A percentile compares a stretch with the other conserved stretches of the same genome.
Evolutionary conservation across 495 filamentous ascomycete species (phyloP).

Genomic region (Chaetomidium leptoderma): DNA sequence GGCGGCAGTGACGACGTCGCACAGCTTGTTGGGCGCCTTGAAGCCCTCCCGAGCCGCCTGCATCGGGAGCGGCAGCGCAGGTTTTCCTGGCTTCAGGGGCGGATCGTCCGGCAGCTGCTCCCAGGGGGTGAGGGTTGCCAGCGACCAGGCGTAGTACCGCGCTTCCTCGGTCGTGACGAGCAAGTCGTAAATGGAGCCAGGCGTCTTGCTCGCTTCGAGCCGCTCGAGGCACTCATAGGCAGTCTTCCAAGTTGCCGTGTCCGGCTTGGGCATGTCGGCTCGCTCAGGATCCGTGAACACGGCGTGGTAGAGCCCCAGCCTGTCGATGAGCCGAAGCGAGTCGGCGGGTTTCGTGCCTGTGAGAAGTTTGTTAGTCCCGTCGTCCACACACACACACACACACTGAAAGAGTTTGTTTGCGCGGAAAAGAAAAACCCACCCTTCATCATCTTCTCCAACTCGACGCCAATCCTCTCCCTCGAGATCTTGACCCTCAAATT

Average conservation of each 20-base stretch:
- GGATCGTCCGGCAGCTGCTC: conserved; percentile 48
- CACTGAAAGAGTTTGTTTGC: neutral
- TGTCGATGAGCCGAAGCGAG: conserved; percentile 68
- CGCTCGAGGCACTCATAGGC: conserved; percentile 50
- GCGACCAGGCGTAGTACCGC: conserved; percentile 66
- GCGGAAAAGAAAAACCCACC: conserved; percentile 44
- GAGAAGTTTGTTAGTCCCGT: neutral
- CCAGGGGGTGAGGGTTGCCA: conserved; percentile 75
- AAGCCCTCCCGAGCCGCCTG: conserved; percentile 71
- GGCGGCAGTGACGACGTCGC: conserved; percentile 59
- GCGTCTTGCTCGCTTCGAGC: conserved; percentile 46
- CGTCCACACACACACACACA: neutral
- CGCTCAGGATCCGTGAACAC: conserved; percentile 69
- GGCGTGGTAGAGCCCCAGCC: conserved; percentile 68
- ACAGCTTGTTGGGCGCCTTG: conserved; percentile 68
- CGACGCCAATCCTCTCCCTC: conserved; percentile 76
- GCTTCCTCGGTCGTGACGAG: conserved; percentile 59
- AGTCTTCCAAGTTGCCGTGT: conserved; percentile 41
- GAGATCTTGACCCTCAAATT: conserved; percentile 87
- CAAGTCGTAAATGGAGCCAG: conserved; percentile 45
- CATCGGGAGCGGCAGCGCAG: conserved; percentile 47
- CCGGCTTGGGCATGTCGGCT: conserved; percentile 33
- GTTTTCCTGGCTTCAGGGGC: conserved; percentile 37
- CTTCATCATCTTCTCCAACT: conserved; percentile 86
- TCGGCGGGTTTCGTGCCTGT: conserved; percentile 63